A percentile compares a stretch with the other conserved stretches of the same genome.
phyloP scores from a whole-genome alignment of 2,329 filamentous ascomycete species.

The Penicillium sp. region DNA sequence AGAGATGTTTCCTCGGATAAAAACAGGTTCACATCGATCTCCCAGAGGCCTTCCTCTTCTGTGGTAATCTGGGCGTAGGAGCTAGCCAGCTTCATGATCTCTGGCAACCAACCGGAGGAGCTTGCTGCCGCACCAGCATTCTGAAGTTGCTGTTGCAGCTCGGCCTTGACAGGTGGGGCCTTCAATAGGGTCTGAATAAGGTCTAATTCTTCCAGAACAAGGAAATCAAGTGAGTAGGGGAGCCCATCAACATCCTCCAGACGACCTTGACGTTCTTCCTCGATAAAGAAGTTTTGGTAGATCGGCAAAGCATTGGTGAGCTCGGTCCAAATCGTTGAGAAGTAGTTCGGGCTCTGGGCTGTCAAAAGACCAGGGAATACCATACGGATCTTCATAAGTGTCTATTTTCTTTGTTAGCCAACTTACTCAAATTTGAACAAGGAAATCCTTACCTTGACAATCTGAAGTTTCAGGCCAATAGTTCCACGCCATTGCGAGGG shows the following conservation, averaged over 20 bases:
- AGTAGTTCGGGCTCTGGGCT: constrained; percentile 78
- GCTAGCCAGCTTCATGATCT: constrained; percentile 82
- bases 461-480: constrained; percentile 85
- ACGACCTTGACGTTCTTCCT: constrained; percentile 80
- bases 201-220: constrained; percentile 91
- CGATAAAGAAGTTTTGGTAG: constrained; percentile 83
- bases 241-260: constrained; percentile 86
- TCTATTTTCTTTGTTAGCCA: constrained; percentile 49
- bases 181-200: constrained; percentile 89
- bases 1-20: constrained; percentile 93
- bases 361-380: constrained; percentile 82
- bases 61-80: constrained; percentile 85
- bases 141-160: constrained; percentile 78
- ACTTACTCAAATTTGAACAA: not conserved
- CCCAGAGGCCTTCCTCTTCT: constrained; percentile 94
- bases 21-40: constrained; percentile 94
- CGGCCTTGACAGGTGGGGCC: constrained; percentile 81
- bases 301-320: constrained; percentile 69
- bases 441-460: constrained; percentile 65
- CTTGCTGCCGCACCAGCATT: constrained; percentile 59
- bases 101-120: constrained; percentile 76
- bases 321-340: constrained; percentile 87
- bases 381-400: constrained; percentile 80
- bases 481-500: constrained; percentile 75
- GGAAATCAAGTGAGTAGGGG: constrained; percentile 92